A percentile compares a stretch with the other conserved stretches of the same genome.
Conservation (phyloP, 352 stramenopile genomes). For the Albugo candida region DNA sequence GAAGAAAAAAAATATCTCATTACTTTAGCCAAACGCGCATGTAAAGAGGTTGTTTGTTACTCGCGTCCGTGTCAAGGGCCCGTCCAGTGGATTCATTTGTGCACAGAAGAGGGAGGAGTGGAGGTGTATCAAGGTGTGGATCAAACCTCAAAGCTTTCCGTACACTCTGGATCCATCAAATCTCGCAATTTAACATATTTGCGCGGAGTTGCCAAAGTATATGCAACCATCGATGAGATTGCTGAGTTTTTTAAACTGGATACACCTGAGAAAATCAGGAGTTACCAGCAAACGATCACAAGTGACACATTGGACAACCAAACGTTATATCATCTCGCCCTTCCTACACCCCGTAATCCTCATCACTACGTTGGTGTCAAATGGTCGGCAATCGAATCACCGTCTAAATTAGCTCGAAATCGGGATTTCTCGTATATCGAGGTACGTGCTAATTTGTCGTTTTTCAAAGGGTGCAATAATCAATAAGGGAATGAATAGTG, state of each 20-base stretch:
- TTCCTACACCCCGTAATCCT: constrained; percentile 43
- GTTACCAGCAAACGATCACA: constrained; percentile 46
- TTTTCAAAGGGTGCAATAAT: neutral
- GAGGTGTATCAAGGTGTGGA: constrained; percentile 61
- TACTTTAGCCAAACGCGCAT: constrained; percentile 48
- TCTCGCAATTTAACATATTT: constrained; percentile 35
- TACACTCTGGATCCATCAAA: constrained; percentile 7
- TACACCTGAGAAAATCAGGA: constrained; percentile 40
- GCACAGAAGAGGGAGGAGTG: constrained; percentile 34
- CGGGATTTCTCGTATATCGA: constrained; percentile 74
- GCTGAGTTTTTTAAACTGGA: constrained; percentile 66
- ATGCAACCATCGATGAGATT: constrained; percentile 60
- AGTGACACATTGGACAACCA: constrained; percentile 67
- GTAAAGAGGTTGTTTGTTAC: constrained; percentile 76
- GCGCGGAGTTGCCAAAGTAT: constrained; percentile 39
- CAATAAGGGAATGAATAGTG: constrained; percentile 10
- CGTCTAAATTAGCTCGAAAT: constrained; percentile 47
- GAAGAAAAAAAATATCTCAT: constrained; percentile 54
- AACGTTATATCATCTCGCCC: constrained; percentile 43
- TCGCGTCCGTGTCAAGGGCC: constrained; percentile 38
- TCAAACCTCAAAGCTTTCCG: neutral
- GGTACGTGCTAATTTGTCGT: neutral
- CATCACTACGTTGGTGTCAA: constrained; percentile 72
- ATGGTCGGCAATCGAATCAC: constrained; percentile 61
- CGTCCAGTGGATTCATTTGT: constrained; percentile 61